Base-by-base conservation (phyloP, 306 rosid genomes). In the Fragaria iinumae region DNA sequence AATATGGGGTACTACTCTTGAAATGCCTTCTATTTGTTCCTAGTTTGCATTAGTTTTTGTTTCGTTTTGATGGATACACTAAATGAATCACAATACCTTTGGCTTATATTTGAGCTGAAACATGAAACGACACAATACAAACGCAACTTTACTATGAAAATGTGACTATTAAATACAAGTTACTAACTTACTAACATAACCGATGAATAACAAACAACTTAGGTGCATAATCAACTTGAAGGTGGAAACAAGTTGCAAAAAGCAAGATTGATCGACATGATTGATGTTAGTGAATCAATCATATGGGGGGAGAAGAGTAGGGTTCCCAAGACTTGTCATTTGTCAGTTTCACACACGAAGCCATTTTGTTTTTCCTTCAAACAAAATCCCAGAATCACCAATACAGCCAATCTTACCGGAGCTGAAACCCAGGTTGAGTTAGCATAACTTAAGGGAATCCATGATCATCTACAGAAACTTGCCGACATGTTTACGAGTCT, bases 321-420 rank as follows among this genome's bases (percentile, higher is more conserved):
- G 68, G 68, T 63, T 48, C 4, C n/a, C 8, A 44, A 5, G 67
- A 67, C 44, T 11, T 67, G 43, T 67, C 73, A 67, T n/a, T 52
- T 76, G 67, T 67, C 23, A 52, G 43, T 20, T 76, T 76, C 80
- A 76, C 21, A 50, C 52, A 45, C 65, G 65, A n/a, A 8, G 38
- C 25, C 55, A 21, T 25, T 7, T 25, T 23, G 20, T n/a, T 13
- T 18, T 60, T 45, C 45, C 11, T 9, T 18, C 9, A 17, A 43
- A 11, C 67, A 29, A 25, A 34, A 73, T 41, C 50, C 41, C 4
- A 14, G 44, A 57, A 59, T 43, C 48, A 52, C 56, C 39, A 55
- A 72, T 73, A 16, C 69, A 73, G 64, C 25, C 39, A 57, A 73
- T 73, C 16, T 27, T 4, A 69, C 73, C 56, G 25, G 17, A 45